Base-by-base conservation (phyloP, 257 asterid species). In the Ilex asprella region DNA sequence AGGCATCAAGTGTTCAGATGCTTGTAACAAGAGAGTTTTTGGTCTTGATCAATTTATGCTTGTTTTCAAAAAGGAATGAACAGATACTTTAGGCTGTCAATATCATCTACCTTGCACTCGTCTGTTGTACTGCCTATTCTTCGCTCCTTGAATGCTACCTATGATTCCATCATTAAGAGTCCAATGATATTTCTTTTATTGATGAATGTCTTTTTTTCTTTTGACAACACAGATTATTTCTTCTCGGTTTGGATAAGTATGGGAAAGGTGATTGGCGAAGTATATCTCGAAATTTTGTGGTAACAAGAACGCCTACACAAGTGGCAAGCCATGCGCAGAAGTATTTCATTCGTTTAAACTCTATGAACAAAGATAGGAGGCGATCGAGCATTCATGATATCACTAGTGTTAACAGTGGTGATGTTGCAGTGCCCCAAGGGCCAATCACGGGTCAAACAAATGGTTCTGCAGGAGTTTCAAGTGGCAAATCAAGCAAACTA, bases 261-360 rank as follows among this genome's bases (percentile, higher is more conserved):
- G 96, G 98, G 9, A 91, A 86, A 76, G 98, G 97, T 16, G 96
- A 88, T 60, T 91, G 98, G 98, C 65, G 95, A 71, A 91, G 98
- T 71, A 91, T 91, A 60, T 91, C 98, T 0, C 60, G 98, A 2
- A 88, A 91, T 68, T 88, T 81, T 59, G 95, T 91, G 44, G 89
- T 88, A 68, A 84, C 98, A 12, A 79, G 96, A 60, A 91, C 95
- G 5, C 98, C 96, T 16, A 91, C 96, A 1, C 98, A 91, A 74
- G 96, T 91, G 46, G 98, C 98, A 15, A 91, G 96, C 72, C 98
- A 91, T 53, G 95, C 98, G 2, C 98, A 91, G 64, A 91, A 91
- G 71, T 91, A 88, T 65, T 91, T 88, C 67, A 88, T 91, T 12
- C 95, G 94, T 56, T 61, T 91, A 61, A 88, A 86, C 79, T 88